Evolutionary conservation across 208 protist species (phyloP).

Genomic region (Trypanosoma conorhini): DNA sequence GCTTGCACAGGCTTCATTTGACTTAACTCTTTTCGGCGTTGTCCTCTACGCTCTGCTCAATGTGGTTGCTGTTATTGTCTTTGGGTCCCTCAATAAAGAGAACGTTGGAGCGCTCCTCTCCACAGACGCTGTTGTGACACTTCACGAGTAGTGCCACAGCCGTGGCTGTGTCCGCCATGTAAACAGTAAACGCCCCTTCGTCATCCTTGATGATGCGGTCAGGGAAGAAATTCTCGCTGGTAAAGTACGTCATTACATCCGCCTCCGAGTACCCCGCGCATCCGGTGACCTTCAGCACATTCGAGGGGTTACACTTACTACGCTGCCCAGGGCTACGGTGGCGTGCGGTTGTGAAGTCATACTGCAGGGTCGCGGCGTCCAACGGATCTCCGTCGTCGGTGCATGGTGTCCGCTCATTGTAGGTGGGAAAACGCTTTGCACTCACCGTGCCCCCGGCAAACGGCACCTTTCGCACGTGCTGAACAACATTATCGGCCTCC

Average conservation of each 20-base stretch:
- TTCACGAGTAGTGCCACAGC: conserved; percentile 81
- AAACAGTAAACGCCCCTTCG: conserved; percentile 73
- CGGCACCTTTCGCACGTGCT: conserved; percentile 75
- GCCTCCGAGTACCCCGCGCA: conserved; percentile 73
- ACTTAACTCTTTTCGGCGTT: conserved; percentile 5
- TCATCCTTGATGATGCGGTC: conserved; percentile 74
- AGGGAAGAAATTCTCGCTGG: conserved; percentile 66
- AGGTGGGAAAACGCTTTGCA: conserved; percentile 83
- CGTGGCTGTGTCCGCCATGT: conserved; percentile 61
- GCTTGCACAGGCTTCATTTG: neutral
- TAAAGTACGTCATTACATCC: conserved; percentile 87
- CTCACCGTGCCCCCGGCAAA: conserved; percentile 82
- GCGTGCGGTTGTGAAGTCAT: conserved; percentile 85
- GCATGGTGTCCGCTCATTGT: conserved; percentile 83
- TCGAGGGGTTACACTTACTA: conserved; percentile 68
- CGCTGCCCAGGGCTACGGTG: conserved; percentile 87
- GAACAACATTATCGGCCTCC: conserved; percentile 73
- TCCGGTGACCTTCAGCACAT: conserved; percentile 77
- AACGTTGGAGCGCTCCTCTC: conserved; percentile 87
- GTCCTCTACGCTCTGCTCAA: conserved; percentile 10
- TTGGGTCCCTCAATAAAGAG: conserved; percentile 83
- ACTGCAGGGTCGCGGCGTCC: conserved; percentile 75
- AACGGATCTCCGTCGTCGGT: conserved; percentile 83
- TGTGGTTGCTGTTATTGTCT: conserved; percentile 13
- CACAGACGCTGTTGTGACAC: conserved; percentile 83